Evolutionary conservation across 768 basidiomycete species (phyloP), one percentile per base, ranked within the genome.

Genomic region (Gymnopilus dilepis): DNA sequence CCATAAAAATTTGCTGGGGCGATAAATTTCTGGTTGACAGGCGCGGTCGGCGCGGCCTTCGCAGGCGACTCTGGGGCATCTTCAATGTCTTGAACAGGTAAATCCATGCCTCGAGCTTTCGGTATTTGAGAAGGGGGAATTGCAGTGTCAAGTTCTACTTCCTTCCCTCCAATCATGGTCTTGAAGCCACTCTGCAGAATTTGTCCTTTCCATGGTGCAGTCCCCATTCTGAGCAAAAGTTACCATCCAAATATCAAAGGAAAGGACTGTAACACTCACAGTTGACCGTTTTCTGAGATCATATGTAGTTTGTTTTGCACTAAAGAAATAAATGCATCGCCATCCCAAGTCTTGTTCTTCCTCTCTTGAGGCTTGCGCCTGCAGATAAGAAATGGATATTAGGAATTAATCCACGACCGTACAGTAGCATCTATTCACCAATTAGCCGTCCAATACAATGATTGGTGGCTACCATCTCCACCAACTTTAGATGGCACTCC

Each of bases 311-410:
- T 84, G 12, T 80, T 80, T 21, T 77, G 80, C 33, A 74, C 70
- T 37, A 80, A 77, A 30, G 85, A 84, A 24, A 90, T 77, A 72
- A 83, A 90, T 7, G 82, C 87, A 63, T 89, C 92, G 2, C 89
- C 92, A 59, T 95, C 93, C 94, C 95, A 95, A 0, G 88, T 91
- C 70, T 91, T 91, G 66, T 93, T 84, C 74, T 95, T 95, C 77
- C 82, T 91, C 4, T 74, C 76, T 68, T 88, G 85, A 55, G 84
- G 84, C 67, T 88, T 91, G 37, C 93, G 83, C 92, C 93, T 92
- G 58, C 5, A 24, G n/a, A n/a, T n/a, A n/a, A n/a, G n/a, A 50
- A 45, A 42, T 65, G 56, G 51, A 37, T 52, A 41, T 38, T 60
- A 43, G 22, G 42, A 34, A 40, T 33, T 41, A 28, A 41, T 33